These are phyloP conservation scores for Tephrocybe sp. DNA, from an alignment of 768 basidiomycete genomes.

Conservation along the genomic window DNA sequence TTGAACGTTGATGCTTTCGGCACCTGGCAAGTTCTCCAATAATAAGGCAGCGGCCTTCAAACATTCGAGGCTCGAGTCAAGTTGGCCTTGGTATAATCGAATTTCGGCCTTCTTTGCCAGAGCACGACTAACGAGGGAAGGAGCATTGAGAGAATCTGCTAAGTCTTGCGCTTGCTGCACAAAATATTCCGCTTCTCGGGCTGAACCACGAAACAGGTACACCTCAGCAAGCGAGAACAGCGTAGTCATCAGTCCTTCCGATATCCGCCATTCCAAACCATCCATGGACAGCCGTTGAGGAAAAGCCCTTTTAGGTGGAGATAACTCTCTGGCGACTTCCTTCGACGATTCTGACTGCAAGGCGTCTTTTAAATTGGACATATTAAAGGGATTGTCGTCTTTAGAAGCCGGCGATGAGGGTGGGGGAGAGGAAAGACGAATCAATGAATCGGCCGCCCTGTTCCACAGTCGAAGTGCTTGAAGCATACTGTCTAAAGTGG, in stretches of 20 bases:
- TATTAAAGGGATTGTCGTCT: conserved; percentile 61
- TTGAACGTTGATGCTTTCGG: conserved; percentile 57
- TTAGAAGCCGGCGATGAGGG: conserved; percentile 19
- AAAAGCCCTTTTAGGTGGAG: conserved; percentile 23
- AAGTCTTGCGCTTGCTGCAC: conserved; percentile 73
- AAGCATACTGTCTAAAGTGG: conserved; percentile 54
- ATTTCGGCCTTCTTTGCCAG: conserved; percentile 68
- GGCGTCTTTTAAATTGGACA: conserved; percentile 39
- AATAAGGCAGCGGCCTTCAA: conserved; percentile 49
- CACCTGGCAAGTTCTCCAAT: conserved; percentile 44
- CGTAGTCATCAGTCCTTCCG: conserved; percentile 65
- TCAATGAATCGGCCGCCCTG: conserved; percentile 67
- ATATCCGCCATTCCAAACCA: conserved; percentile 72
- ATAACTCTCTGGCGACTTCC: conserved; percentile 9
- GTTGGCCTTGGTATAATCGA: conserved; percentile 56
- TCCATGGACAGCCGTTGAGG: conserved; percentile 38
- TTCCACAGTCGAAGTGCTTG: conserved; percentile 80
- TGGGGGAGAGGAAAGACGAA: conserved; percentile 49
- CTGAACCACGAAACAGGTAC: conserved; percentile 74
- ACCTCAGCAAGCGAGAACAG: conserved; percentile 62
- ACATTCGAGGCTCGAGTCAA: conserved; percentile 53
- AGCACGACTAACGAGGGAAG: conserved; percentile 63
- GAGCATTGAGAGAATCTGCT: conserved; percentile 64
- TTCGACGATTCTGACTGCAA: conserved; percentile 28
- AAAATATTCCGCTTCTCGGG: conserved; percentile 84